Conservation (phyloP, 441 rosid species). For the Daphne laureola region DNA sequence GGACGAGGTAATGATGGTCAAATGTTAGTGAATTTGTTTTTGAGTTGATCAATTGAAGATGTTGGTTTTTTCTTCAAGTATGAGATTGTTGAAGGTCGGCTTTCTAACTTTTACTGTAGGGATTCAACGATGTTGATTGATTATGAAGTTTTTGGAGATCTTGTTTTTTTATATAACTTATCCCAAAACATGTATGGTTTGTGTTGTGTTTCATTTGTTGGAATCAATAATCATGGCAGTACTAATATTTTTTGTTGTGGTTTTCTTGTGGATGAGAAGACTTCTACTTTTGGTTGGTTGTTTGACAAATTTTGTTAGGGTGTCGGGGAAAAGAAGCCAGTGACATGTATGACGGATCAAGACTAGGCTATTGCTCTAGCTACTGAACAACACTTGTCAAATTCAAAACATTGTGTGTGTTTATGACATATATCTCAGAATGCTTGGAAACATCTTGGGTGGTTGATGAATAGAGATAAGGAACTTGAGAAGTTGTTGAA, state of each 20-base stretch:
- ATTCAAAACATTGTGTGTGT: too few relatives aligned
- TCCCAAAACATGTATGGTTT: constrained; percentile 1
- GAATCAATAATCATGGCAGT: not conserved
- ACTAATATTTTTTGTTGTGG: not conserved
- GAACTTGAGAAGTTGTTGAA: too few relatives aligned
- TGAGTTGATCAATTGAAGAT: too few relatives aligned
- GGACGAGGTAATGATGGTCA: too few relatives aligned
- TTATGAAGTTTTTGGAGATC: constrained; percentile 6
- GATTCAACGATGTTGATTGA: not conserved
- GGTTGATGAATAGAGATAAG: too few relatives aligned
- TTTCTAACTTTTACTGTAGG: constrained; percentile 1
- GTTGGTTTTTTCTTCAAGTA: too few relatives aligned
- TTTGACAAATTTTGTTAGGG: not conserved
- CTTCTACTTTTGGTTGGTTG: not conserved
- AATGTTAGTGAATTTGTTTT: too few relatives aligned
- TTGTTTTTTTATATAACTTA: constrained; percentile 1
- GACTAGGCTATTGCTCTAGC: too few relatives aligned
- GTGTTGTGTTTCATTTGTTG: constrained; percentile 3
- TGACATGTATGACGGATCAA: too few relatives aligned
- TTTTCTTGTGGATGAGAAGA: not conserved
- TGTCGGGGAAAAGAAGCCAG: not conserved
- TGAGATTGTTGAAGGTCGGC: not conserved
- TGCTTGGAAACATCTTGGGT: too few relatives aligned
- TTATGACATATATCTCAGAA: too few relatives aligned
- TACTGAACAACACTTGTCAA: constrained; percentile 13